Evolutionary conservation across 2,329 filamentous ascomycete genomes (phyloP).

Genomic region (Geoglossum cookeanum): DNA sequence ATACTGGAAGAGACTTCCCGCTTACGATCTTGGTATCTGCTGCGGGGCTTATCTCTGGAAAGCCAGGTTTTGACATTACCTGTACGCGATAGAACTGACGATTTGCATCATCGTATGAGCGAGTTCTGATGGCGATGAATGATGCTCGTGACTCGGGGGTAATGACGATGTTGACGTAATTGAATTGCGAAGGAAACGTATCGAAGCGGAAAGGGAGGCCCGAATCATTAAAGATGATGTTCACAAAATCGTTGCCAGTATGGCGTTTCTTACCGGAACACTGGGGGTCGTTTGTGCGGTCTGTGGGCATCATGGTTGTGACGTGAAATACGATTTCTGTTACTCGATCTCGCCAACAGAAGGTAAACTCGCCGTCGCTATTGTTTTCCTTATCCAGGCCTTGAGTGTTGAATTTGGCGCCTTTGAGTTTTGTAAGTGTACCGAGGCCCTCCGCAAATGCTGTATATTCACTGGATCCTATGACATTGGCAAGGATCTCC

Average conservation of each 20-base stretch:
- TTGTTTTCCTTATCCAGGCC: slow-evolving; percentile 65
- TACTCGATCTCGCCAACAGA: slow-evolving; percentile 86
- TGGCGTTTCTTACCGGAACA: slow-evolving; percentile 80
- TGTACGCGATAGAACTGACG: slow-evolving; percentile 68
- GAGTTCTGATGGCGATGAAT: slow-evolving; percentile 37
- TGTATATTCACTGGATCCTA: slow-evolving; percentile 73
- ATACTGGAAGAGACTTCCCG: slow-evolving; percentile 59
- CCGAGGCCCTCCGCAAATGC: slow-evolving; percentile 70
- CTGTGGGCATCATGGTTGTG: slow-evolving; percentile 91
- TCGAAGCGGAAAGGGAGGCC: slow-evolving; percentile 77
- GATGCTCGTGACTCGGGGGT: slow-evolving; percentile 66
- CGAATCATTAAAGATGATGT: slow-evolving; percentile 95
- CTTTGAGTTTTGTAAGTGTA: slow-evolving; percentile 60
- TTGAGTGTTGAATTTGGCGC: slow-evolving; percentile 79
- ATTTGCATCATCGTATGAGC: slow-evolving; percentile 14
- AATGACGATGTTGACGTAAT: slow-evolving; percentile 92
- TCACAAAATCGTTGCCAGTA: slow-evolving; percentile 94
- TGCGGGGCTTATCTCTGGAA: slow-evolving; percentile 80
- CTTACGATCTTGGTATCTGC: slow-evolving; percentile 79
- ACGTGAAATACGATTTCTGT: slow-evolving; percentile 94
- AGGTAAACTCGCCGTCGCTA: slow-evolving; percentile 69
- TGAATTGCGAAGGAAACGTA: slow-evolving; percentile 87
- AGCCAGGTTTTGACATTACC: slow-evolving; percentile 70
- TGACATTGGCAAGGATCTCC: slow-evolving; percentile 73
- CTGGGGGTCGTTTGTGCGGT: slow-evolving; percentile 53